Evolutionary conservation across 768 basidiomycete species (phyloP).

Genomic region (Boletales sp.): DNA sequence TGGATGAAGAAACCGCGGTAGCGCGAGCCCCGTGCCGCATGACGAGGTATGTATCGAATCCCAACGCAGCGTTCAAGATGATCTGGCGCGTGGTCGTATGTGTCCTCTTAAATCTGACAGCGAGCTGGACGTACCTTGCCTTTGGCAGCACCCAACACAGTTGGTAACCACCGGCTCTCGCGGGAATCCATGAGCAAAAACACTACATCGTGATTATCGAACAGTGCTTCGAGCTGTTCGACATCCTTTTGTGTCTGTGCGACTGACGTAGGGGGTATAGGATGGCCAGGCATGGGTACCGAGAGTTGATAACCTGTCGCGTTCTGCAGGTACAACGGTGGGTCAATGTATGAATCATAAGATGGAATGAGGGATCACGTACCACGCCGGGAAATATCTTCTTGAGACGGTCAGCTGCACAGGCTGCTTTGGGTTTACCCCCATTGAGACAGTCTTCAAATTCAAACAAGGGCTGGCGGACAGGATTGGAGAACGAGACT

Average conservation of each 20-base stretch:
- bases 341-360: neutral
- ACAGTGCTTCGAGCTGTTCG: conserved; percentile 64
- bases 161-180: conserved; percentile 95
- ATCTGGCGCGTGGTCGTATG: conserved; percentile 45
- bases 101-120: neutral
- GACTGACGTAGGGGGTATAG: conserved; percentile 59
- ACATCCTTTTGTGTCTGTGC: conserved; percentile 67
- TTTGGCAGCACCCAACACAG: conserved; percentile 78
- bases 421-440: conserved; percentile 90
- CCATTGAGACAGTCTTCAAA: conserved; percentile 92
- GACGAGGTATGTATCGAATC: conserved; percentile 94
- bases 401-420: conserved; percentile 80
- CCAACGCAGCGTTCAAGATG: conserved; percentile 90
- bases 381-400: conserved; percentile 94
- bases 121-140: conserved; percentile 47
- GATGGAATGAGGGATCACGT: conserved; percentile 26
- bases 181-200: conserved; percentile 98
- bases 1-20: conserved; percentile 5
- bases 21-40: conserved; percentile 88
- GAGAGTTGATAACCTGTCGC: conserved; percentile 73
- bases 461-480: conserved; percentile 93
- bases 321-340: conserved; percentile 47
- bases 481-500: conserved; percentile 97
- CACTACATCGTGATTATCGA: conserved; percentile 84
- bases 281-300: conserved; percentile 98